A percentile compares a stretch with the other conserved stretches of the same genome.
Conservation (phyloP, 1,284 basidiomycete species). For the Farysia itapuensis region DNA sequence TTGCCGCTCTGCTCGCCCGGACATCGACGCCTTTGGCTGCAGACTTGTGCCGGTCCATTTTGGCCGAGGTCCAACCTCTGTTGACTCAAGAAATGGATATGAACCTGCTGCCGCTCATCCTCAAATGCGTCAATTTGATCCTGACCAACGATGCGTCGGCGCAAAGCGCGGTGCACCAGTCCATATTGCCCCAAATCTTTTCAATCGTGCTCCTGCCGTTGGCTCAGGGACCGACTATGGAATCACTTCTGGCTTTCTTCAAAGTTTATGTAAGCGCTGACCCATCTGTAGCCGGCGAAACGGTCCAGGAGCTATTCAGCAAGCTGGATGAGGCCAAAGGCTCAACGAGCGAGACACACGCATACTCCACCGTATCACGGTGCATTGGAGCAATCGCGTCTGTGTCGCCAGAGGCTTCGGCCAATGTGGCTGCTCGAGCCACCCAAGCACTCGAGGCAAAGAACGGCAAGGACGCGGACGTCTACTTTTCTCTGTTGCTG, state of each 20-base stretch:
- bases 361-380: slow-evolving; percentile 40
- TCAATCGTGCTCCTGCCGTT: slow-evolving; percentile 74
- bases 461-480: slow-evolving; percentile 30
- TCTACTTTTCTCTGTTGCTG: slow-evolving; percentile 41
- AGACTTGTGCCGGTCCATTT: slow-evolving; percentile 23
- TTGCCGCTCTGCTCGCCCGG: slow-evolving; percentile 75
- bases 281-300: slow-evolving; percentile 49
- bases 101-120: slow-evolving; percentile 39
- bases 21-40: slow-evolving; percentile 52
- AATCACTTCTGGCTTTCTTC: slow-evolving; percentile 80
- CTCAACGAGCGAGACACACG: slow-evolving; percentile 19
- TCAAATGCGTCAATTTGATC: slow-evolving; percentile 35
- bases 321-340: slow-evolving; percentile 21
- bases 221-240: slow-evolving; percentile 73
- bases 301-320: slow-evolving; percentile 25
- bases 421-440: slow-evolving; percentile 17
- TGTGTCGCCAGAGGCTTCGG: slow-evolving; percentile 16
- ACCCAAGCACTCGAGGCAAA: slow-evolving; percentile 11
- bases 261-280: slow-evolving; percentile 78
- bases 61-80: slow-evolving; percentile 44
- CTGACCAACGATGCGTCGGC: slow-evolving; percentile 20
- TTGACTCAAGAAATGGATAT: slow-evolving; percentile 42
- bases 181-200: slow-evolving; percentile 71
- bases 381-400: slow-evolving; percentile 48
- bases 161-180: slow-evolving; percentile 15